Conservation (phyloP, 2,329 filamentous ascomycete species). For the Calonectria multiphialidica region DNA sequence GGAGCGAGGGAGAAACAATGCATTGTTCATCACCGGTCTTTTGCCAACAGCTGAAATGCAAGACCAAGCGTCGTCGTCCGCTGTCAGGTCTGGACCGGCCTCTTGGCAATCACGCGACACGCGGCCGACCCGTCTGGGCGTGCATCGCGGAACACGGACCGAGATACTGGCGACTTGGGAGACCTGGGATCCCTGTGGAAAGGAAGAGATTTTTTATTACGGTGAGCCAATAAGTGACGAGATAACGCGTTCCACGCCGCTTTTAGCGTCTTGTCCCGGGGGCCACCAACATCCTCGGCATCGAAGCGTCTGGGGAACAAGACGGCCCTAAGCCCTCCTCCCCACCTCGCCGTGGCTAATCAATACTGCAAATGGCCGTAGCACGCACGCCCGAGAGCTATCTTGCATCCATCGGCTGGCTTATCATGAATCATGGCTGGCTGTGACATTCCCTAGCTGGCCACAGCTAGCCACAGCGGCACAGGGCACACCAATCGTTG, state of each 20-base stretch:
- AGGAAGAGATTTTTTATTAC: not conserved
- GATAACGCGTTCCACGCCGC: not conserved
- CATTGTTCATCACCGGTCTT: not conserved
- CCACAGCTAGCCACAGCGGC: not conserved
- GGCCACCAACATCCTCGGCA: not conserved
- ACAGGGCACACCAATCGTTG: not conserved
- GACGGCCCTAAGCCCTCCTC: not conserved
- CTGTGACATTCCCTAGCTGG: not conserved
- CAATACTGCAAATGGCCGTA: not conserved
- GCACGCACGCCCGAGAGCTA: not conserved
- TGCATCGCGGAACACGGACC: conserved; percentile 12
- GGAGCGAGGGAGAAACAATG: not conserved
- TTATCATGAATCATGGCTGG: not conserved
- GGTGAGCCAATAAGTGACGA: not conserved
- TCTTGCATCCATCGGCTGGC: not conserved
- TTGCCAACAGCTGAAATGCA: not conserved
- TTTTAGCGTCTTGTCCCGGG: not conserved
- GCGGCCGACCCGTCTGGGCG: conserved; percentile 5
- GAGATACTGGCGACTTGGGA: not conserved
- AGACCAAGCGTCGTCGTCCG: not conserved
- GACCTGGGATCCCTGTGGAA: not conserved
- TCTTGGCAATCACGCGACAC: conserved; percentile 9
- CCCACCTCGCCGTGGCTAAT: not conserved
- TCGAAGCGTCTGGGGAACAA: not conserved
- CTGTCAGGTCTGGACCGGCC: not conserved